These are phyloP conservation scores for Serendipita sp. DNA, from an alignment of 768 basidiomycete species.

Conservation along the genomic window DNA sequence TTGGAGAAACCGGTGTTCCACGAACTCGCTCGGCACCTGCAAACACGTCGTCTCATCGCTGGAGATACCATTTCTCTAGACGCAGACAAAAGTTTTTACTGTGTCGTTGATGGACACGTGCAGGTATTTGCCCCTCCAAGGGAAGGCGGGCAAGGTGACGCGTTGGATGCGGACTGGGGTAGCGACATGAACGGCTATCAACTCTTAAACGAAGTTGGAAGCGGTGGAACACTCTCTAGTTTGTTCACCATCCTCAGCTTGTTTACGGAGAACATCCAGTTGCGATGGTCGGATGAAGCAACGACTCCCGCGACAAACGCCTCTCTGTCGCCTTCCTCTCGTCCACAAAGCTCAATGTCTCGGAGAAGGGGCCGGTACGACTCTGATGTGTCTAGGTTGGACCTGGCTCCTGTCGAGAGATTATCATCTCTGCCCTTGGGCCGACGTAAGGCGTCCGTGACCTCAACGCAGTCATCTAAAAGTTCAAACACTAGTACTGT, in stretches of 20 bases:
- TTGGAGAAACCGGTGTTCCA: constrained; percentile 79
- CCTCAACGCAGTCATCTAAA: neutral
- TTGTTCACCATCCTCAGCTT: constrained; percentile 92
- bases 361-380: constrained; percentile 16
- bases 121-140: constrained; percentile 71
- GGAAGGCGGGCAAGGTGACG: constrained; percentile 27
- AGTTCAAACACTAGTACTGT: constrained; percentile 1
- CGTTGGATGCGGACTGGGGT: constrained; percentile 51
- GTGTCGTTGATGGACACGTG: constrained; percentile 93
- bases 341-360: neutral
- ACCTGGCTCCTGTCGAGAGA: constrained; percentile 20
- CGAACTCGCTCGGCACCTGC: constrained; percentile 90
- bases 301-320: neutral
- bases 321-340: neutral
- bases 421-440: neutral
- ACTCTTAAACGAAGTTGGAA: constrained; percentile 87
- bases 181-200: constrained; percentile 88
- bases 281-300: constrained; percentile 65
- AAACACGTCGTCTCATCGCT: constrained; percentile 87
- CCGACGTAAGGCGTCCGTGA: neutral
- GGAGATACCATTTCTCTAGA: constrained; percentile 87
- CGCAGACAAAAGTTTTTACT: constrained; percentile 90
- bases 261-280: constrained; percentile 87
- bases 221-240: constrained; percentile 87
- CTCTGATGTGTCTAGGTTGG: constrained; percentile 49